These are phyloP conservation scores for Hygrophorus russula DNA, from an alignment of 768 basidiomycete species.

Conservation along the genomic window DNA sequence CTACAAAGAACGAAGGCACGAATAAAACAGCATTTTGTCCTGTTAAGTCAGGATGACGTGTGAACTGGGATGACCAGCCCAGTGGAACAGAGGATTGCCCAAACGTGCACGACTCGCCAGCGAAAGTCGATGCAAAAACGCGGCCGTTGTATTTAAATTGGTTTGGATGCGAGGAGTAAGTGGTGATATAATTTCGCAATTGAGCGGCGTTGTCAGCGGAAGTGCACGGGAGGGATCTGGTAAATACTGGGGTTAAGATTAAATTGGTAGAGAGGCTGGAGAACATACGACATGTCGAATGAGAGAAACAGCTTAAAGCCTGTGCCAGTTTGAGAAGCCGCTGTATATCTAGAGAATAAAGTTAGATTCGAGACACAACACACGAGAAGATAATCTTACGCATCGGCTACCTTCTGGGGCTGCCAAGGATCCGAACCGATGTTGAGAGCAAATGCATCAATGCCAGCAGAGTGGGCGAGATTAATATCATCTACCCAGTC, in stretches of 20 bases:
- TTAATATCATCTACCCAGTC: conserved; percentile 41
- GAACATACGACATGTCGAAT: conserved; percentile 63
- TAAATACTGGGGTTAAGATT: background rate
- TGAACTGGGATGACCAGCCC: conserved; percentile 51
- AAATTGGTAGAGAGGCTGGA: background rate
- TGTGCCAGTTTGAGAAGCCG: conserved; percentile 38
- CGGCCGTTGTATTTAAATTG: conserved; percentile 35
- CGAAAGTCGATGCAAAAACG: conserved; percentile 59
- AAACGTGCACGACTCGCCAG: conserved; percentile 59
- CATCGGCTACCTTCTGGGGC: conserved; percentile 46
- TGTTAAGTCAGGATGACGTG: conserved; percentile 31
- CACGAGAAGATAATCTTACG: conserved; percentile 28
- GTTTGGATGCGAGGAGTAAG: conserved; percentile 44
- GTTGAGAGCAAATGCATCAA: conserved; percentile 67
- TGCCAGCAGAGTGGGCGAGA: conserved; percentile 44
- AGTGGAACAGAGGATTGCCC: conserved; percentile 38
- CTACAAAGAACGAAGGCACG: conserved; percentile 61
- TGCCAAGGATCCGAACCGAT: conserved; percentile 58
- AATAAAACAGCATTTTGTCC: conserved; percentile 39
- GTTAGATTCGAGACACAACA: background rate
- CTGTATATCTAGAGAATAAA: conserved; percentile 32
- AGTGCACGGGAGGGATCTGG: conserved; percentile 44
- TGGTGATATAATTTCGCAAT: conserved; percentile 42
- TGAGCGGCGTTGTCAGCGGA: conserved; percentile 33
- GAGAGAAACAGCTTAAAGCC: conserved; percentile 69